Conservation (phyloP, 129 eudicot genomes). For the Flaveria linearis region DNA sequence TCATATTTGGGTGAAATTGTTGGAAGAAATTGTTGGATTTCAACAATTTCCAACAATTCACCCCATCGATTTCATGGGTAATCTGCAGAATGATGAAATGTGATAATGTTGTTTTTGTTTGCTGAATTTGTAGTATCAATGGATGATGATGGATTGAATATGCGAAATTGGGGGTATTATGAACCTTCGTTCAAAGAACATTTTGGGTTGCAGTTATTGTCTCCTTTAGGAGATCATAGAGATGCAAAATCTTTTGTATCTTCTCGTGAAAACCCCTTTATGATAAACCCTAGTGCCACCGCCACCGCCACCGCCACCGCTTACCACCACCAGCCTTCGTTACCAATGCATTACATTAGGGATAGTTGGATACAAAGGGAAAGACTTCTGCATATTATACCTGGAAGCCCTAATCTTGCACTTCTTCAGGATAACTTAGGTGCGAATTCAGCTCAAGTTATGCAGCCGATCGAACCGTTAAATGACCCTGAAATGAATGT, state of each 20-base stretch:
- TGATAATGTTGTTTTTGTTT: slow-evolving; percentile 17
- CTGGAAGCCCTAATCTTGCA: slow-evolving; percentile 48
- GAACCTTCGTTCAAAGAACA: slow-evolving; percentile 63
- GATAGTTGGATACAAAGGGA: slow-evolving; percentile 67
- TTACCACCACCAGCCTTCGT: slow-evolving; percentile 51
- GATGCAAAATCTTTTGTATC: slow-evolving; percentile 60
- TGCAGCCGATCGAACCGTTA: slow-evolving; percentile 47
- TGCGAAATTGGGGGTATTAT: slow-evolving; percentile 81
- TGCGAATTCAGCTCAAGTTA: slow-evolving; percentile 52
- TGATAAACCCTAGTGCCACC: slow-evolving; percentile 45
- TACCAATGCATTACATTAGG: slow-evolving; percentile 56
- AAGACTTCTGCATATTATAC: slow-evolving; percentile 47
- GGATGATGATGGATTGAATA: slow-evolving; percentile 69
- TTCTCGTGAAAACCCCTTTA: slow-evolving; percentile 47
- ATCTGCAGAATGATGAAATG: background rate
- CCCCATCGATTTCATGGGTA: background rate
- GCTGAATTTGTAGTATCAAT: slow-evolving; percentile 39
- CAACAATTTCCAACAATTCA: too few species aligned
- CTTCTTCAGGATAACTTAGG: slow-evolving; percentile 41
- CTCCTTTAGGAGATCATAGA: slow-evolving; percentile 23
- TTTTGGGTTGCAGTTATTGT: slow-evolving; percentile 64
- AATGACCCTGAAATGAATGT: slow-evolving; percentile 6
- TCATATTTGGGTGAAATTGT: slow-evolving; percentile 17
- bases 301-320: slow-evolving; percentile 27
- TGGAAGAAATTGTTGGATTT: background rate